phyloP scores from a whole-genome alignment of 495 filamentous ascomycete species.

The Penicillium canariense region DNA sequence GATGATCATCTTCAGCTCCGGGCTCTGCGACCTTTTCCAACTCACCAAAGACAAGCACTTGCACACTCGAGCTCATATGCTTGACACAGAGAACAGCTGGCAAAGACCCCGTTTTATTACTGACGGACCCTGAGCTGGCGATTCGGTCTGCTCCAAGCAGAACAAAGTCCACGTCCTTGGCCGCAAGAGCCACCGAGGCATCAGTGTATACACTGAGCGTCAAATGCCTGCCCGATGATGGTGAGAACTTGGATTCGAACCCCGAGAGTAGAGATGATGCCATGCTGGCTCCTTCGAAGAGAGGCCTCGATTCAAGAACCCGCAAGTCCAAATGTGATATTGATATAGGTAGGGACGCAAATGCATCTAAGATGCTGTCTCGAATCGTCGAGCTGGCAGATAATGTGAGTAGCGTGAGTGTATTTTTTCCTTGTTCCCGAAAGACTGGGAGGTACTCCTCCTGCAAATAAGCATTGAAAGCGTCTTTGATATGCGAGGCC shows the following conservation, averaged over 20 bases:
- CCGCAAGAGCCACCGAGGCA: slow-evolving; percentile 55
- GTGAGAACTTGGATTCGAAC: slow-evolving; percentile 22
- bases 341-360: slow-evolving; percentile 17
- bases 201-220: slow-evolving; percentile 57
- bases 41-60: slow-evolving; percentile 55
- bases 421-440: slow-evolving; percentile 15
- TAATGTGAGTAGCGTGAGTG: slow-evolving; percentile 52
- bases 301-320: slow-evolving; percentile 64
- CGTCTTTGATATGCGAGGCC: slow-evolving; percentile 26
- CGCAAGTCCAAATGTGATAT: slow-evolving; percentile 49
- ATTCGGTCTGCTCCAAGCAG: slow-evolving; percentile 65
- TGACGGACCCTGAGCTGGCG: slow-evolving; percentile 49
- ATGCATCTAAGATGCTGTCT: slow-evolving; percentile 36
- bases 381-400: slow-evolving; percentile 62
- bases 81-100: slow-evolving; percentile 52
- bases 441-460: slow-evolving; percentile 25
- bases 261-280: slow-evolving; percentile 44
- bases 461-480: slow-evolving; percentile 37
- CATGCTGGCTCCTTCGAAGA: slow-evolving; percentile 61
- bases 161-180: slow-evolving; percentile 47
- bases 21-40: slow-evolving; percentile 58
- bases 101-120: slow-evolving; percentile 66
- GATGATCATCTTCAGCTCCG: slow-evolving; percentile 32
- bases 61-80: slow-evolving; percentile 37
- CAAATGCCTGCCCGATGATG: slow-evolving; percentile 17